Conservation (phyloP, 371 early-diverging fungal genomes). For the Mortierella sp. region DNA sequence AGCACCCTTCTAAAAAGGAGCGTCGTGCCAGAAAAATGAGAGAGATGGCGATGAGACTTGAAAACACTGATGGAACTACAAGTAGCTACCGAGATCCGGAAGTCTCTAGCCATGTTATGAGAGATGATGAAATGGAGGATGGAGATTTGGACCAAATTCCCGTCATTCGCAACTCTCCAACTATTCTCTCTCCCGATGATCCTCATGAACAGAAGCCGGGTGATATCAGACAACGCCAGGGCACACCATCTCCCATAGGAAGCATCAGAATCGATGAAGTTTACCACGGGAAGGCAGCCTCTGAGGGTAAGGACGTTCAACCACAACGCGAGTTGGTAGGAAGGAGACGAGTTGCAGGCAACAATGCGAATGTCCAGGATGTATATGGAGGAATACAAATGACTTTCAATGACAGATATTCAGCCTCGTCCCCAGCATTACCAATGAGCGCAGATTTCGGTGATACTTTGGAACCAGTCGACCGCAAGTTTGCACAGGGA, state of each 20-base stretch:
- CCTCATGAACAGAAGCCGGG: conserved; percentile 29
- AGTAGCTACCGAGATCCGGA: conserved; percentile 31
- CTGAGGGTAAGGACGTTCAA: conserved; percentile 21
- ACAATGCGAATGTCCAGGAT: conserved; percentile 16
- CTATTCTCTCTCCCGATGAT: conserved; percentile 46
- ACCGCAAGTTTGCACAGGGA: conserved; percentile 47
- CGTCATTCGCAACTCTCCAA: conserved; percentile 46
- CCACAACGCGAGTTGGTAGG: conserved; percentile 39
- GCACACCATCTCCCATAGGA: conserved; percentile 39
- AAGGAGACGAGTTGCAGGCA: conserved; percentile 28
- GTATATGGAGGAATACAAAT: conserved; percentile 10
- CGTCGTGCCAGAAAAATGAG: conserved; percentile 44
- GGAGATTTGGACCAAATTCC: conserved; percentile 43
- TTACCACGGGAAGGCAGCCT: conserved; percentile 19
- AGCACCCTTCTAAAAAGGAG: conserved; percentile 48
- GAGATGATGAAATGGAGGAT: conserved; percentile 46
- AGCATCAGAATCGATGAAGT: conserved; percentile 41
- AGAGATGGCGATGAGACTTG: conserved; percentile 40
- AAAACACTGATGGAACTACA: conserved; percentile 32
- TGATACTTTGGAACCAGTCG: conserved; percentile 14
- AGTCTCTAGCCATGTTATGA: conserved; percentile 27
- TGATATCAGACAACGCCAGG: conserved; percentile 51
- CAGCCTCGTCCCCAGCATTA: conserved; percentile 20
- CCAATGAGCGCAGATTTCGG: conserved; percentile 4
- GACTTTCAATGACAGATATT: conserved; percentile 15